These are phyloP conservation scores for Boletus huronensis DNA, from an alignment of 768 basidiomycete species.

Conservation along the genomic window DNA sequence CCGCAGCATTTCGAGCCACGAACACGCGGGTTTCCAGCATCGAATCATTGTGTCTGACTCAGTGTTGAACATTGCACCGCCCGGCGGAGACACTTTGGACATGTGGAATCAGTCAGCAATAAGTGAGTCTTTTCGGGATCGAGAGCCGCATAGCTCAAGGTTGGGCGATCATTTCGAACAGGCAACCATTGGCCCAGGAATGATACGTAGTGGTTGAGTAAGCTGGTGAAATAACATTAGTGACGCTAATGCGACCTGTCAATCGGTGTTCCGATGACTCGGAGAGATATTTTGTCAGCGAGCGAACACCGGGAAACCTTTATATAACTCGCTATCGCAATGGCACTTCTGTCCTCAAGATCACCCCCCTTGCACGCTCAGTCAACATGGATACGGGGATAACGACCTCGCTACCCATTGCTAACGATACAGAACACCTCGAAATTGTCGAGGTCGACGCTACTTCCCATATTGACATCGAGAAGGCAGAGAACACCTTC, in stretches of 20 bases:
- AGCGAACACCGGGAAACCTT: background rate
- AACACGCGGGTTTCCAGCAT: background rate
- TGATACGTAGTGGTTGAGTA: background rate
- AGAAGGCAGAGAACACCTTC: conserved; percentile 50
- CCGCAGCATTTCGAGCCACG: background rate
- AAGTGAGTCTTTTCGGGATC: background rate
- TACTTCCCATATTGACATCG: conserved; percentile 44
- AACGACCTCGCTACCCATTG: background rate
- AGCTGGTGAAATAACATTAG: background rate
- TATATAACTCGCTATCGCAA: conserved; percentile 12
- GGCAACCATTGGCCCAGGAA: too few relatives aligned
- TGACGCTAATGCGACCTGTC: background rate
- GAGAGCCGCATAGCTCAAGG: background rate
- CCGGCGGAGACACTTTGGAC: background rate
- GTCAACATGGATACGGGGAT: conserved; percentile 8
- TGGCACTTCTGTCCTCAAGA: background rate
- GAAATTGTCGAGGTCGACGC: conserved; percentile 22
- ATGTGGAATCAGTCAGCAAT: background rate
- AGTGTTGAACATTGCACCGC: background rate
- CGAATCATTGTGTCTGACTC: background rate
- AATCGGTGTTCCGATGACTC: background rate
- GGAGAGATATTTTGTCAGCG: conserved; percentile 17
- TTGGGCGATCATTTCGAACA: background rate
- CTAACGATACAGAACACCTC: conserved; percentile 9
- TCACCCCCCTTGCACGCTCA: background rate